These are phyloP conservation scores for Scheffersomyces lignicola DNA, from an alignment of 1,139 yeast species.

Conservation along the genomic window DNA sequence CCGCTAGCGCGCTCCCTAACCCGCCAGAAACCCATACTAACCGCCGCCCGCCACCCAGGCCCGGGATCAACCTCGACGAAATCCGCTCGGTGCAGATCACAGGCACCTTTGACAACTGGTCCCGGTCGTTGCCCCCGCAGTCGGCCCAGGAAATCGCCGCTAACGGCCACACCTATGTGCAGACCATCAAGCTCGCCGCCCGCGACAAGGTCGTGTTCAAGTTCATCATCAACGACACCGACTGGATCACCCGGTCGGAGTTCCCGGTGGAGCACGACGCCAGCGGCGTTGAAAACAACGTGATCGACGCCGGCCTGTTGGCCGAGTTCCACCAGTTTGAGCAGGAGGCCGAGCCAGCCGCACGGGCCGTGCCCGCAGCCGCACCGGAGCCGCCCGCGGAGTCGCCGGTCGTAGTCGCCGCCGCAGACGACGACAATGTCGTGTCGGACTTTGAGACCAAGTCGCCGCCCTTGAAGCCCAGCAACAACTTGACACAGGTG, in stretches of 20 bases:
- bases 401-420: conserved; percentile 1
- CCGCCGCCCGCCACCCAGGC: too few relatives aligned
- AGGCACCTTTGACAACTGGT: conserved; percentile 47
- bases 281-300: conserved; percentile 41
- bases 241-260: conserved; percentile 30
- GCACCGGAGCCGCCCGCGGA: background rate
- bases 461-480: conserved; percentile 3
- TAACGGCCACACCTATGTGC: conserved; percentile 7
- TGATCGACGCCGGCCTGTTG: conserved; percentile 30
- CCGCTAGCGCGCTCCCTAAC: too few relatives aligned
- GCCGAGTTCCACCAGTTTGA: conserved; percentile 8
- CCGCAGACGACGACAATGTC: conserved; percentile 9
- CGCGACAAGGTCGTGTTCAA: conserved; percentile 30
- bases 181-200: conserved; percentile 18
- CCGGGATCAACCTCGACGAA: conserved; percentile 11
- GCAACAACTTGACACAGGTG: conserved; percentile 19
- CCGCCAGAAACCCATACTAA: too few relatives aligned
- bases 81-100: conserved; percentile 35
- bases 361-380: background rate
- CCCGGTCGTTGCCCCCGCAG: conserved; percentile 19
- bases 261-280: conserved; percentile 32
- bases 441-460: conserved; percentile 11
- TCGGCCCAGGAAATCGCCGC: conserved; percentile 16
- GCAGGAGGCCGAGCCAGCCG: conserved; percentile 3
- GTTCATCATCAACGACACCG: conserved; percentile 35